Percentiles rank a stretch among this genome's conserved stretches.
phyloP scores from a whole-genome alignment of 768 basidiomycete species.

The Pleurotus giganteus region DNA sequence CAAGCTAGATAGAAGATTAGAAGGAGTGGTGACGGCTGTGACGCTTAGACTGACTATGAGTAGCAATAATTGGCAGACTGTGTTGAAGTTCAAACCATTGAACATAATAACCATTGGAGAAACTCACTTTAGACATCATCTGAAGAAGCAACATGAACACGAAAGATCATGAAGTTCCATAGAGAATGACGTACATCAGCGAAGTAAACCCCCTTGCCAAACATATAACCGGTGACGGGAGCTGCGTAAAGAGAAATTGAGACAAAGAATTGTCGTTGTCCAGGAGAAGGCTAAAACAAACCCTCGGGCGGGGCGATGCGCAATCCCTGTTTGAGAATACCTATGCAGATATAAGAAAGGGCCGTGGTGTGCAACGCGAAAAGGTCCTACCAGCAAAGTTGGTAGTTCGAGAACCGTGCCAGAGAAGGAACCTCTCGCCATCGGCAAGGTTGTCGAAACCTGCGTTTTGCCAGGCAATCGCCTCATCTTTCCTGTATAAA shows the following conservation, averaged over 20 bases:
- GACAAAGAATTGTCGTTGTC: neutral
- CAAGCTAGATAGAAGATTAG: conserved; percentile 30
- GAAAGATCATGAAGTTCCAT: neutral
- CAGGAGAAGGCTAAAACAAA: conserved; percentile 18
- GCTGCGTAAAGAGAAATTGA: conserved; percentile 25
- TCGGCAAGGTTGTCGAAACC: conserved; percentile 40
- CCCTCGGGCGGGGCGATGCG: conserved; percentile 67
- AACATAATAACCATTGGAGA: neutral
- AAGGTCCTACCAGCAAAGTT: conserved; percentile 52
- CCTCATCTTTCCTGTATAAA: conserved; percentile 23
- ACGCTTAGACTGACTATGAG: conserved; percentile 33
- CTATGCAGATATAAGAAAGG: conserved; percentile 18
- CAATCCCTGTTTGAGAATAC: conserved; percentile 60
- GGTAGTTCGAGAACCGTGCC: conserved; percentile 63
- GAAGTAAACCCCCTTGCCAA: conserved; percentile 66
- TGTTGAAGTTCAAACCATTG: neutral
- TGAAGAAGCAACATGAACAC: conserved; percentile 17
- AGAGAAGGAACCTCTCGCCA: conserved; percentile 55
- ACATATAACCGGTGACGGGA: conserved; percentile 60
- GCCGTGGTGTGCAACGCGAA: neutral
- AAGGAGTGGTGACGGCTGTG: neutral
- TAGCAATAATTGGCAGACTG: conserved; percentile 60
- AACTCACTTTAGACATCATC: conserved; percentile 62
- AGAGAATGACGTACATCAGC: conserved; percentile 45
- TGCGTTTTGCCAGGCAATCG: conserved; percentile 39